These are phyloP conservation scores for Aspergillus sclerotialis DNA, from an alignment of 2,329 filamentous ascomycete species.

Conservation along the genomic window DNA sequence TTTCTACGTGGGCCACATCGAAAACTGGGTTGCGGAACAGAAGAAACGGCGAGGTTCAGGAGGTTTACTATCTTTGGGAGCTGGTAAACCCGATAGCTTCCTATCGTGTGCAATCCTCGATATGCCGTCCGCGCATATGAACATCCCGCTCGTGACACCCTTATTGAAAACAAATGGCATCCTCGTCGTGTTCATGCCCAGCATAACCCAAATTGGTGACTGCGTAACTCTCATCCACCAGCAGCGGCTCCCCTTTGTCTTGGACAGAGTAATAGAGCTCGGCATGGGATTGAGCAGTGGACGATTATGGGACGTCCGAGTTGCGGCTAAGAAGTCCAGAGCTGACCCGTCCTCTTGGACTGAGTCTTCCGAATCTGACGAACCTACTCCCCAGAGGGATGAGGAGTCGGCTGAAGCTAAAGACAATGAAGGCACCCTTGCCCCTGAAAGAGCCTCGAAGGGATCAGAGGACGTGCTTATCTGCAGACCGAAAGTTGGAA, in stretches of 20 bases:
- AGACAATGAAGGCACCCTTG: constrained; percentile 6
- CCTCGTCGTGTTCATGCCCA: constrained; percentile 67
- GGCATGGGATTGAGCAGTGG: constrained; percentile 40
- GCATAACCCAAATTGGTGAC: constrained; percentile 67
- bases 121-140: constrained; percentile 56
- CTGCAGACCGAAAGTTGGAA: constrained; percentile 47
- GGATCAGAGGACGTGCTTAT: constrained; percentile 37
- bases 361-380: constrained; percentile 11
- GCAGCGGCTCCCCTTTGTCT: constrained; percentile 47
- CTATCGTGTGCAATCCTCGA: constrained; percentile 67
- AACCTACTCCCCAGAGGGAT: constrained; percentile 4
- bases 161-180: constrained; percentile 58
- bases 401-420: constrained; percentile 8
- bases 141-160: constrained; percentile 38
- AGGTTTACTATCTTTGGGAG: constrained; percentile 9
- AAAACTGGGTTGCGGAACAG: constrained; percentile 55
- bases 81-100: constrained; percentile 47
- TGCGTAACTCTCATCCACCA: constrained; percentile 52
- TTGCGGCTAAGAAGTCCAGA: constrained; percentile 30
- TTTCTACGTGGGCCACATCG: constrained; percentile 64
- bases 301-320: constrained; percentile 42
- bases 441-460: constrained; percentile 10
- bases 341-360: constrained; percentile 27
- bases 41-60: constrained; percentile 29
- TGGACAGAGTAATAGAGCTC: constrained; percentile 40